Conservation (phyloP, 805 yeast species). For the Ogataea paraovalis region DNA sequence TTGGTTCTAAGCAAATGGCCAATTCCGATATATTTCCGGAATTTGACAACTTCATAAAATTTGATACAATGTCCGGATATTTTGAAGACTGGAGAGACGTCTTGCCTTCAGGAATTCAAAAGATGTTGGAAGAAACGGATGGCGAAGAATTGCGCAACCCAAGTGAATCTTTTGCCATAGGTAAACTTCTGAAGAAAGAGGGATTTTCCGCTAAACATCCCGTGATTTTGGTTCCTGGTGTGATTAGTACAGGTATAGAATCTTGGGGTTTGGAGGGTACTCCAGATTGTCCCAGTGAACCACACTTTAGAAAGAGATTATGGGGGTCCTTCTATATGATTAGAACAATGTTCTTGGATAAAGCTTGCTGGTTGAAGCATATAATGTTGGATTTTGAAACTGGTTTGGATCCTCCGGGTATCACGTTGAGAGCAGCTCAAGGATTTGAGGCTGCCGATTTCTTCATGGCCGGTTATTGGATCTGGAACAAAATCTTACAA, state of each 20-base stretch:
- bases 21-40: slow-evolving; percentile 41
- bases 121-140: slow-evolving; percentile 55
- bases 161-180: slow-evolving; percentile 86
- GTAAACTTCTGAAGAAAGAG: slow-evolving; percentile 53
- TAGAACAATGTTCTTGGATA: slow-evolving; percentile 85
- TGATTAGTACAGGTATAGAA: slow-evolving; percentile 90
- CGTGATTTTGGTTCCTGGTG: slow-evolving; percentile 94
- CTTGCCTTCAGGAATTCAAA: slow-evolving; percentile 62
- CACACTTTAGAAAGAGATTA: slow-evolving; percentile 83
- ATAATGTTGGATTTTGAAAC: slow-evolving; percentile 85
- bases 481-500: slow-evolving; percentile 95
- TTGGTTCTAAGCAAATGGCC: slow-evolving; percentile 44
- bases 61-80: slow-evolving; percentile 55
- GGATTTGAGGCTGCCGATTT: slow-evolving; percentile 97
- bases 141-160: slow-evolving; percentile 48
- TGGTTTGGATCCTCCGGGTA: slow-evolving; percentile 86
- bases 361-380: slow-evolving; percentile 90
- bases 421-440: slow-evolving; percentile 82
- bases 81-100: slow-evolving; percentile 71
- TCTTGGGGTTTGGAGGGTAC: slow-evolving; percentile 83
- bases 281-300: slow-evolving; percentile 74
- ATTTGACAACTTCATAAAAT: slow-evolving; percentile 45
- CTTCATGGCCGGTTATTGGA: slow-evolving; percentile 97
- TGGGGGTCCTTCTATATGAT: slow-evolving; percentile 99
- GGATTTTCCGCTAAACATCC: slow-evolving; percentile 60